Percentiles rank a stretch among this genome's conserved stretches.
phyloP scores from a whole-genome alignment of 2,329 filamentous ascomycete species.

The Ascochyta rabiei region DNA sequence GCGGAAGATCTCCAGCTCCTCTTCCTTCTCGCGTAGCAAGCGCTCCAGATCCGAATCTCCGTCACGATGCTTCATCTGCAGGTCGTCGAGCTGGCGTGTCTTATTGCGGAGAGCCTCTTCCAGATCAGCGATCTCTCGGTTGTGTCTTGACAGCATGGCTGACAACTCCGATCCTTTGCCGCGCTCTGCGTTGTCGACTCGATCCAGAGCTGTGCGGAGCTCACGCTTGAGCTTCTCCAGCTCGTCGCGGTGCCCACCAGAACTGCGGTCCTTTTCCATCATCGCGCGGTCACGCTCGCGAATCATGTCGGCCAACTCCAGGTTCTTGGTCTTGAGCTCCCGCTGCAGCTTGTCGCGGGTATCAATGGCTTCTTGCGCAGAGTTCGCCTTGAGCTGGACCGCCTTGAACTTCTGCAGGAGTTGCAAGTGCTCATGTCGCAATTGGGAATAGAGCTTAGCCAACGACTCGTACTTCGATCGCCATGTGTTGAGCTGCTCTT shows the following conservation, averaged over 20 bases:
- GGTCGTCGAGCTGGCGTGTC: constrained; percentile 82
- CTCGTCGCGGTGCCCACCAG: constrained; percentile 88
- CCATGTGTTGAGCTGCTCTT: constrained; percentile 98
- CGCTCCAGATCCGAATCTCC: constrained; percentile 85
- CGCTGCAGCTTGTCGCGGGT: constrained; percentile 92
- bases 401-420: constrained; percentile 95
- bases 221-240: constrained; percentile 93
- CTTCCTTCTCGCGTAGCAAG: constrained; percentile 89
- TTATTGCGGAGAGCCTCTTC: constrained; percentile 91
- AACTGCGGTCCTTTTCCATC: constrained; percentile 88
- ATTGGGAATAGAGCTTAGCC: constrained; percentile 95
- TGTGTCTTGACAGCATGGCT: constrained; percentile 92
- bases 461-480: constrained; percentile 94
- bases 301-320: constrained; percentile 99
- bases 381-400: constrained; percentile 94
- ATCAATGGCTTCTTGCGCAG: constrained; percentile 95
- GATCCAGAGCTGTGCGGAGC: constrained; percentile 87
- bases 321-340: constrained; percentile 98
- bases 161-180: constrained; percentile 95
- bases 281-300: constrained; percentile 91
- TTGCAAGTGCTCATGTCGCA: constrained; percentile 93
- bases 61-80: constrained; percentile 77
- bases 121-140: constrained; percentile 94
- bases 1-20: constrained; percentile 97
- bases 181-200: constrained; percentile 88